These are phyloP conservation scores for Mycena belliarum DNA, from an alignment of 768 basidiomycete genomes.

Conservation along the genomic window DNA sequence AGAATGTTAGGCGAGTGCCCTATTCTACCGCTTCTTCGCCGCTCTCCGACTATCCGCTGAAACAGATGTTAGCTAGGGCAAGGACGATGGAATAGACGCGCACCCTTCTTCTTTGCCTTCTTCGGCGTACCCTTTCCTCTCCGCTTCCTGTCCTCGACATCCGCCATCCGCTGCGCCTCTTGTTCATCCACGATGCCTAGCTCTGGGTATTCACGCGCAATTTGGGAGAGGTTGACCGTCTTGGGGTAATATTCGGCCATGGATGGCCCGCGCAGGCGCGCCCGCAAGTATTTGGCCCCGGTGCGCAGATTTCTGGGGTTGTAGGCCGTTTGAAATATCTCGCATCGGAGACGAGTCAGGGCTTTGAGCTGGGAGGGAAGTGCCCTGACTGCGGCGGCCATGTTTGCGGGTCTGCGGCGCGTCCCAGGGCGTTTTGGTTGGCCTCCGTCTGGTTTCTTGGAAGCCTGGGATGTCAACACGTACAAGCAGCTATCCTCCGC, in stretches of 20 bases:
- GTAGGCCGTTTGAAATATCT: constrained; percentile 84
- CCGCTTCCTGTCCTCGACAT: constrained; percentile 65
- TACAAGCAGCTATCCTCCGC: too few relatives aligned
- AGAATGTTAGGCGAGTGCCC: background rate
- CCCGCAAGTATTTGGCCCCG: constrained; percentile 89
- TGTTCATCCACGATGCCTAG: constrained; percentile 62
- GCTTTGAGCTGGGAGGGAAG: constrained; percentile 26
- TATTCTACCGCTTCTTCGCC: constrained; percentile 40
- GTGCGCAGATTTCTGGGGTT: constrained; percentile 83
- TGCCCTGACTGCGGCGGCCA: background rate
- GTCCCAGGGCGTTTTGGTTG: too few relatives aligned
- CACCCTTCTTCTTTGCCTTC: constrained; percentile 73
- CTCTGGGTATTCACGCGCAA: constrained; percentile 54
- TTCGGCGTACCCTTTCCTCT: constrained; percentile 85
- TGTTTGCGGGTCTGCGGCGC: background rate
- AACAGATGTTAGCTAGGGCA: background rate
- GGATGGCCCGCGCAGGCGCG: constrained; percentile 79
- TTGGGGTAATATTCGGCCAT: constrained; percentile 84
- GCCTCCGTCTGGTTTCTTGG: too few relatives aligned
- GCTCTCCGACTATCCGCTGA: constrained; percentile 55
- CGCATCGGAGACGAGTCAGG: constrained; percentile 64
- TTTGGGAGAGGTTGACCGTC: constrained; percentile 53
- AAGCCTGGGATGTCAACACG: background rate
- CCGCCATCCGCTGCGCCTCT: constrained; percentile 68
- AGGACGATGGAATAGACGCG: constrained; percentile 25